Base-by-base conservation (phyloP, 2,329 filamentous ascomycete genomes). In the Phaeosphaeria sp. region DNA sequence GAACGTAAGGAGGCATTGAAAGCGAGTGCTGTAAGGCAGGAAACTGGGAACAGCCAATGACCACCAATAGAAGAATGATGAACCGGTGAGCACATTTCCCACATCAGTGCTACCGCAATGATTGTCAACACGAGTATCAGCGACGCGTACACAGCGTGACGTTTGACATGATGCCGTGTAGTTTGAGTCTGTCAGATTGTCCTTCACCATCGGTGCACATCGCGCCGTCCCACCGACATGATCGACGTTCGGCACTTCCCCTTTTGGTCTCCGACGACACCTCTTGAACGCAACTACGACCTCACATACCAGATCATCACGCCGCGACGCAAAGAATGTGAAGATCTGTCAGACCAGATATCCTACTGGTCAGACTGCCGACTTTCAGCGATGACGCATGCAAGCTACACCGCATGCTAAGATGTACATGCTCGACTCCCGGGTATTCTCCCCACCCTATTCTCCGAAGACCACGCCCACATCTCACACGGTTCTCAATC, bases 371-470 rank as follows among this genome's bases (percentile, higher is more conserved):
- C 41, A 36, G 5, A 15, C 20, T 22, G 18, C 23, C 2, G 2
- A 43, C 9, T 6, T 18, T 21, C 11, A 9, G 41, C 36, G 15
- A 43, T 55, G 52, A 52, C 56, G 56, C 48, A 52, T 18, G 33
- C 52, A 52, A 52, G 41, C n/a, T 11, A 50, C 43, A 54, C 54
- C 51, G 55, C 50, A 53, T 49, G 46, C 52, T 50, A 50, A 56
- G 18, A 47, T 53, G 41, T 30, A 47, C 33, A 41, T 46, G 47
- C 41, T 27, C 46, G 36, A 21, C 33, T 52, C 23, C 58, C 63
- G 63, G 49, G 58, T 56, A 59, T 65, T 55, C 63, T 60, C 63
- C 63, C 63, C 63, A 62, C 63, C 53, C 41, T 48, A 62, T 65
- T 65, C 53, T 60, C 63, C 63, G 63, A 64, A 64, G 47, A 5